A percentile compares a stretch with the other conserved stretches of the same genome.
Evolutionary conservation across 345 rosid genomes (phyloP).

Genomic region (Pseudoturritis turrita): DNA sequence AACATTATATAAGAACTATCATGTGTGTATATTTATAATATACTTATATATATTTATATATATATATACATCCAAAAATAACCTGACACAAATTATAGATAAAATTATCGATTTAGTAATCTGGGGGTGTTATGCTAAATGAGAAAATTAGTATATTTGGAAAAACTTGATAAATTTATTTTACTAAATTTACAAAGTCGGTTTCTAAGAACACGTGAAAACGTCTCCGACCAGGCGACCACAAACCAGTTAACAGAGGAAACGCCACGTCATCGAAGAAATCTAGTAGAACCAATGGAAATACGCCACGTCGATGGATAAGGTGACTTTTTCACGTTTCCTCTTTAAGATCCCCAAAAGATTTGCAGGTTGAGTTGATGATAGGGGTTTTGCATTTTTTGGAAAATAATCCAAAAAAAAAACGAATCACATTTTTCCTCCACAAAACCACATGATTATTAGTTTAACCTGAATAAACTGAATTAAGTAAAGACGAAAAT

Average conservation of each 20-base stretch:
- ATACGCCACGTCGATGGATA: constrained; percentile 18
- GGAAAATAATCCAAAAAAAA: constrained; percentile 2
- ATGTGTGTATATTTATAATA: background rate
- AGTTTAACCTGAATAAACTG: background rate
- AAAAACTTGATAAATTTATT: background rate
- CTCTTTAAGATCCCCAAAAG: constrained; percentile 27
- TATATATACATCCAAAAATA: background rate
- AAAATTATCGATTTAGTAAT: background rate
- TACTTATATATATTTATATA: no score
- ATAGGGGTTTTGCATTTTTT: background rate
- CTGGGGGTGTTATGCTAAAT: background rate
- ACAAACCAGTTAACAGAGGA: constrained; percentile 21
- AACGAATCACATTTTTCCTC: background rate
- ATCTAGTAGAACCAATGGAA: constrained; percentile 39
- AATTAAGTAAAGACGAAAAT: background rate
- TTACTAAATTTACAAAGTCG: constrained; percentile 6
- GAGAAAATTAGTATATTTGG: background rate
- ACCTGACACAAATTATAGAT: background rate
- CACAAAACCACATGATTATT: background rate
- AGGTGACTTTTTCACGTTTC: constrained; percentile 16
- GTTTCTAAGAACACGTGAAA: constrained; percentile 47
- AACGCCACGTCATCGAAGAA: constrained; percentile 44
- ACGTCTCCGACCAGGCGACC: constrained; percentile 33
- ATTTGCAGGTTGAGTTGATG: constrained; percentile 14
- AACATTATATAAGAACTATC: background rate